Evolutionary conservation across 345 rosid species (phyloP), one percentile per base, ranked within the genome.

Genomic region (Eucalyptus melliodora): DNA sequence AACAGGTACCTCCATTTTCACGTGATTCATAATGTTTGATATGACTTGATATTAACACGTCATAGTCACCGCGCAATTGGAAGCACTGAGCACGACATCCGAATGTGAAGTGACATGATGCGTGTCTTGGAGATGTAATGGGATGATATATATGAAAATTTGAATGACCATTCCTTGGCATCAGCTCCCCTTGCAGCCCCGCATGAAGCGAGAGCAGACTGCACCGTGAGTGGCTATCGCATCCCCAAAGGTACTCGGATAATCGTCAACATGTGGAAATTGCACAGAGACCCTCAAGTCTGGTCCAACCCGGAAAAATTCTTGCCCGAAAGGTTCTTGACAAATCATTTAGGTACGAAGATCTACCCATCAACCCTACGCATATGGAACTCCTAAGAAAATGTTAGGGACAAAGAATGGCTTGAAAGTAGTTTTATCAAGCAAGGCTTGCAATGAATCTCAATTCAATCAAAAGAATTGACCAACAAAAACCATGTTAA

Each of bases 191-290:
- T 92, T 4, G 86, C 92, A 12, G 91, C 91, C 31, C 89, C 91
- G 8, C 95, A 91, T n/a, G 93, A 92, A 89, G 92, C 94, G 81
- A 62, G 87, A n/a, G 91, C 93, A 50, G 95, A 92, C 27, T 92
- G 92, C 53, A 8, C 40, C 40, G 44, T 93, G 21, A 51, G 50
- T 7, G 94, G 92, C 16, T 93, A 88, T 69, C 50, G 30, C 37
- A 89, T 94, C 77, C 86, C 88, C 2, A 92, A 90, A n/a, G 94
- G 92, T 16, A 91, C 92, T 16, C 90, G 90, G 27, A 50, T 94
- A 42, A 16, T 94, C 3, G 86, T 90, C 55, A 93, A 92, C 88
- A 4, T 91, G 15, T 93, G 94, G 93, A 91, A 92, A 87, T 47
- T 94, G 6, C 94, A 93, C 30, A 90, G 94, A 19, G 94, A 94